Evolutionary conservation across 495 filamentous ascomycete species (phyloP), one percentile per base, ranked within the genome.

Genomic region (Aspergillus heteromorphus): DNA sequence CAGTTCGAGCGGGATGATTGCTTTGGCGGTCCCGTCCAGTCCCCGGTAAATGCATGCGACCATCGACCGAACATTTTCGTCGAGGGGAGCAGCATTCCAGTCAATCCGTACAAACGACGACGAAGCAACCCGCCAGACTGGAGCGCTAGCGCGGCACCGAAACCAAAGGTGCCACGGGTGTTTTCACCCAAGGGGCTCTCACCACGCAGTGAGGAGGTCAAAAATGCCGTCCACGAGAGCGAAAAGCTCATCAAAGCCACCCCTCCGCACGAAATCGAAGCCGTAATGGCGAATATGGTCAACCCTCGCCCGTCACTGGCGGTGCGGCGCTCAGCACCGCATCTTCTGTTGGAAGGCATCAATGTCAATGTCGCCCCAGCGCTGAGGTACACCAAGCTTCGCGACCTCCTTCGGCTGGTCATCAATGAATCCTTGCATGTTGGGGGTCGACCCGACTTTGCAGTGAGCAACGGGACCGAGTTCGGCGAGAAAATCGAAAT

Each of bases 401-500:
- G 85, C 1, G 84, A 89, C 40, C 72, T 90, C 38, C 72, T 91
- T 48, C 83, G 82, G 47, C 70, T 83, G 42, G 79, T 88, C 7
- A 76, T 91, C 47, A 85, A 86, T 55, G 85, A 90, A 57, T 85
- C 83, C 27, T 70, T 92, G 42, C 78, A 84, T 57, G 79, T 85
- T 54, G 85, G 85, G n/a, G 86, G 83, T 6, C 78, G 87, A 29
- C 87, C 87, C n/a, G 86, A 88, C 23, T 87, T 82, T 42, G 79
- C 85, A 18, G 72, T 79, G 18, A 81, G 80, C 47, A 73, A 75
- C 53, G 76, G 78, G 30, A 88, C 79, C 0, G 75, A 81, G 23
- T 62, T 74, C 50, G 88, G 88, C 6, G 87, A 90, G 65, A 73
- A 71, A 23, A 86, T 92, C 50, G 83, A 86, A 54, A 81, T 91